Percentiles rank a stretch among this genome's conserved stretches.
Evolutionary conservation across 169 alveolate species (phyloP).

Genomic region (Theileria annulata): DNA sequence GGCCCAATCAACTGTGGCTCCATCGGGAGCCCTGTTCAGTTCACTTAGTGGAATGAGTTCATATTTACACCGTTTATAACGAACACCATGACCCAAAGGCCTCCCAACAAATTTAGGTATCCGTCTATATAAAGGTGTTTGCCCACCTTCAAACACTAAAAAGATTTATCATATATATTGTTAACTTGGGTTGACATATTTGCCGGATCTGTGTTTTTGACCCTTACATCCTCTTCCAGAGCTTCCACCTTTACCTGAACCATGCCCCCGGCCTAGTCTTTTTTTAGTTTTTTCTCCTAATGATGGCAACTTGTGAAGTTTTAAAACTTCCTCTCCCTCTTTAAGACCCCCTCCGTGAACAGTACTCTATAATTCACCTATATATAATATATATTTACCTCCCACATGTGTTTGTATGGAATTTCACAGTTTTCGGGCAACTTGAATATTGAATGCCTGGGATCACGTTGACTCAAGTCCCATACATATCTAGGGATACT

Average conservation of each 20-base stretch:
- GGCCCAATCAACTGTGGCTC: conserved; percentile 75
- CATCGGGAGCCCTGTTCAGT: conserved; percentile 67
- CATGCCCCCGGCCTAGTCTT: conserved; percentile 80
- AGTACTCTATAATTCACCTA: conserved; percentile 35
- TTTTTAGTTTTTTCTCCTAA: conserved; percentile 69
- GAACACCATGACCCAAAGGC: conserved; percentile 77
- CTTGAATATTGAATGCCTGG: conserved; percentile 62
- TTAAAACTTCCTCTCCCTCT: conserved; percentile 64
- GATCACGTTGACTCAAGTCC: conserved; percentile 75
- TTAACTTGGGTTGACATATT: conserved; percentile 59
- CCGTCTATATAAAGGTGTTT: conserved; percentile 75
- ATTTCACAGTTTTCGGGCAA: conserved; percentile 64
- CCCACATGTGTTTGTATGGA: conserved; percentile 71
- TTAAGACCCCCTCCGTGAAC: conserved; percentile 75
- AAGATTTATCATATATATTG: conserved; percentile 24
- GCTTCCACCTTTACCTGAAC: conserved; percentile 78
- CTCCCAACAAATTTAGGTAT: conserved; percentile 77
- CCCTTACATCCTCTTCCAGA: conserved; percentile 79
- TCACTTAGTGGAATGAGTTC: conserved; percentile 72
- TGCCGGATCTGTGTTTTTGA: conserved; percentile 77
- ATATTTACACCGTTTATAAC: conserved; percentile 63
- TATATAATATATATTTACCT: conserved; percentile 3
- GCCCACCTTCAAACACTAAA: conserved; percentile 77
- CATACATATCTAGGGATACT: conserved; percentile 69
- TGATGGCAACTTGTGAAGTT: conserved; percentile 68